Base-by-base conservation (phyloP, 2,329 filamentous ascomycete genomes). In the Aspergillus luchuensis region DNA sequence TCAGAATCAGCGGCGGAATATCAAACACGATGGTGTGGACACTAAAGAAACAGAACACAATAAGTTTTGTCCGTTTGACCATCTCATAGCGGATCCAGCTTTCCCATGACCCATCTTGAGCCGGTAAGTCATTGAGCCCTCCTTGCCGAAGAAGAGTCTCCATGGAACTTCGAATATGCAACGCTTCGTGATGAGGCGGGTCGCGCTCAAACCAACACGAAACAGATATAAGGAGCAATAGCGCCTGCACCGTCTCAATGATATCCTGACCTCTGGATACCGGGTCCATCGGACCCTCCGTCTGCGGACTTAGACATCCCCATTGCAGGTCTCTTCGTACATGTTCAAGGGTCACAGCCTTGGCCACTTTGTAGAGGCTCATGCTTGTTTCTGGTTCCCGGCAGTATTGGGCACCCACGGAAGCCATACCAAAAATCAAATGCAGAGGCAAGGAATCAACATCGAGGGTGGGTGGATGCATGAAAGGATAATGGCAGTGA, bases 11-110 rank as follows among this genome's bases (percentile, higher is more conserved):
- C 0, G 72, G 71, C 1, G 72, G 69, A 2, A 74, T 57, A 38
- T 75, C 72, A 13, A 74, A 75, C 2, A 74, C 71, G n/a, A 74
- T 74, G 4, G 72, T 75, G 30, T 72, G 72, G 13, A 75, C 72
- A n/a, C 72, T 73, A 28, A 74, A 69, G 58, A 70, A 79, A 65
- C 63, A 76, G 43, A 72, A 71, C 0, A 72, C 69, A n/a, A 74
- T 73, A 5, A 75, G 55, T 23, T 69, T 74, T 8, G 71, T 73
- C 8, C 72, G 66, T 51, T 75, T 75, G 4, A 71, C 67, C 23
- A 63, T 63, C 58, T 75, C 72, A 7, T 62, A 66, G 6, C 66
- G 69, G 13, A 74, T 68, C 72, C 72, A 75, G 55, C 71, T 71
- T n/a, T 64, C 58, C 72, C 72, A 75, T 5, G 71, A 66, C 4